Percentiles rank a stretch among this genome's conserved stretches.
These are phyloP conservation scores for Jimgerdemannia lactiflua DNA, from an alignment of 192 early-diverging fungal species.

Conservation along the genomic window DNA sequence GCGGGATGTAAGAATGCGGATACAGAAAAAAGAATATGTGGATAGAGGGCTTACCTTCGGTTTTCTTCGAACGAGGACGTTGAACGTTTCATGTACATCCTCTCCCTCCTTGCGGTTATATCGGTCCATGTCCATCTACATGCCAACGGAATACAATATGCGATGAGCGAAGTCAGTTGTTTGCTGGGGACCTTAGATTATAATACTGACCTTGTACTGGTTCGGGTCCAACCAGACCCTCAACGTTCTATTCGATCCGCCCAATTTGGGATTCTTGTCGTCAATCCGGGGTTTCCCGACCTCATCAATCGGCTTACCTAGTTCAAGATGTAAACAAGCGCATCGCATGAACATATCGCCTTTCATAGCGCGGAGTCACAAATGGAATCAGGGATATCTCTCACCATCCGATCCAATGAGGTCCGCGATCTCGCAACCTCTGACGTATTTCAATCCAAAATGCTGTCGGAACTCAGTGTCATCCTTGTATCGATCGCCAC, in stretches of 20 bases:
- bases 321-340: not conserved
- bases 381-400: conserved; percentile 23
- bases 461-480: conserved; percentile 52
- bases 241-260: conserved; percentile 53
- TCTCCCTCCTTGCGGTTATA: conserved; percentile 43
- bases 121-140: conserved; percentile 48
- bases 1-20: too few species aligned
- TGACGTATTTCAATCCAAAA: conserved; percentile 76
- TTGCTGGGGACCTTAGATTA: too few species aligned
- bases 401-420: conserved; percentile 73
- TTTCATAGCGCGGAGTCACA: conserved; percentile 10
- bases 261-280: conserved; percentile 25
- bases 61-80: conserved; percentile 84
- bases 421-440: conserved; percentile 85
- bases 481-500: conserved; percentile 37
- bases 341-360: not conserved
- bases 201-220: conserved; percentile 63
- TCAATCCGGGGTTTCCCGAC: conserved; percentile 35
- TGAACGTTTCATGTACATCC: conserved; percentile 80
- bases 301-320: conserved; percentile 44
- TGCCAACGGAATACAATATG: not conserved
- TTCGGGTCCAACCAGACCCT: conserved; percentile 83
- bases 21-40: too few species aligned
- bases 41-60: conserved; percentile 23
- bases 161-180: not conserved